Evolutionary conservation across 345 rosid genomes (phyloP).

Genomic region (Cardamine resedifolia): DNA sequence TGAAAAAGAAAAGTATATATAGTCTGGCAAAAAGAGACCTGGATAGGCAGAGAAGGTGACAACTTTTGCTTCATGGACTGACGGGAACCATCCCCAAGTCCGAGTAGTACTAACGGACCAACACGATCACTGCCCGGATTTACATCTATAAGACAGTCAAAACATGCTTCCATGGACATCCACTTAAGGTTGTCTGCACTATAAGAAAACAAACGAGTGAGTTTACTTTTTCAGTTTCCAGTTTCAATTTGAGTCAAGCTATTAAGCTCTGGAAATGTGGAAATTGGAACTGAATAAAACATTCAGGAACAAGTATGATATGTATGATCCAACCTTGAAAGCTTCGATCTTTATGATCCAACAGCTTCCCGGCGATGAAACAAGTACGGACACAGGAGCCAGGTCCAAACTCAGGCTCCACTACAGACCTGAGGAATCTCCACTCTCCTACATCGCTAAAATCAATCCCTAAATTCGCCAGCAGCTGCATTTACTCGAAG

Average conservation of each 20-base stretch:
- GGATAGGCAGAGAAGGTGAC: conserved; percentile 49
- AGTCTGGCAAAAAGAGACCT: conserved; percentile 46
- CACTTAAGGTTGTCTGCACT: conserved; percentile 63
- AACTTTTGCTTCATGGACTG: conserved; percentile 42
- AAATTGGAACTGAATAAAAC: too few relatives aligned
- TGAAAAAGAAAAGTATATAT: neutral
- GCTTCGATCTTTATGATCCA: conserved; percentile 10
- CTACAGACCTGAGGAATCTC: conserved; percentile 56
- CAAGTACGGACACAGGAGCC: conserved; percentile 50
- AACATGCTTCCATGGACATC: conserved; percentile 63
- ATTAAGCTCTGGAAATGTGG: conserved; percentile 1
- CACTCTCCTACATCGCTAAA: conserved; percentile 52
- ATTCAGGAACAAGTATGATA: too few relatives aligned
- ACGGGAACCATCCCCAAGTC: conserved; percentile 49
- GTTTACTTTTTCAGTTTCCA: neutral
- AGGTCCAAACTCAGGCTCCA: conserved; percentile 87
- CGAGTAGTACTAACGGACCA: conserved; percentile 55
- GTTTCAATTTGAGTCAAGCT: neutral
- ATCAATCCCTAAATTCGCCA: conserved; percentile 52
- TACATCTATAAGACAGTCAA: conserved; percentile 50
- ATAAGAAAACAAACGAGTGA: neutral
- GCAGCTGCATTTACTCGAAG: conserved; percentile 41
- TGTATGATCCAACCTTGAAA: too few relatives aligned
- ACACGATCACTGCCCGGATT: conserved; percentile 64
- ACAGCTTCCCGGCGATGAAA: conserved; percentile 53